phyloP scores from a whole-genome alignment of 306 rosid species.

The Hippophae gyantsensis region DNA sequence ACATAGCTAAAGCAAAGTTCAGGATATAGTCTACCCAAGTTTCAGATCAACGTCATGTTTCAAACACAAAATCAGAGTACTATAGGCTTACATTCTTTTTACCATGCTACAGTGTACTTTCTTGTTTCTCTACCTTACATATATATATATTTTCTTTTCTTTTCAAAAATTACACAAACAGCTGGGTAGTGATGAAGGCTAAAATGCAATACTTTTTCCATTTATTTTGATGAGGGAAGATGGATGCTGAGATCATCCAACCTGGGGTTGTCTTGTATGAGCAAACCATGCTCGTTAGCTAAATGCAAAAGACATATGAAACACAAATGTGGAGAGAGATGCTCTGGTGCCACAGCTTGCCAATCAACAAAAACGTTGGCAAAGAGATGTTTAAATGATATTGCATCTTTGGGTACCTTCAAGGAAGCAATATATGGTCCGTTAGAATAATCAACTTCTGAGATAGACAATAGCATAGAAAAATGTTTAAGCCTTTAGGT shows the following conservation, averaged over 20 bases:
- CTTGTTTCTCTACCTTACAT: too few relatives aligned
- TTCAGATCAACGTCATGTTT: too few relatives aligned
- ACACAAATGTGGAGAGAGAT: conserved; percentile 28
- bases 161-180: neutral
- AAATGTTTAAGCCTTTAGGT: too few relatives aligned
- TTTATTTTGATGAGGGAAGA: conserved; percentile 10
- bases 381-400: conserved; percentile 17
- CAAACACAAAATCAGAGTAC: too few relatives aligned
- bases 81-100: too few relatives aligned
- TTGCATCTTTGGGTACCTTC: conserved; percentile 6
- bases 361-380: conserved; percentile 17
- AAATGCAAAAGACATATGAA: conserved; percentile 26
- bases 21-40: too few relatives aligned
- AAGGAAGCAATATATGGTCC: neutral
- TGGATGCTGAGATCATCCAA: conserved; percentile 22
- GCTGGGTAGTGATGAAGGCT: conserved; percentile 10
- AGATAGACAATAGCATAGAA: too few relatives aligned
- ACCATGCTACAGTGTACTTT: too few relatives aligned
- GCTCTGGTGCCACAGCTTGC: conserved; percentile 11
- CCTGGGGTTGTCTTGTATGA: conserved; percentile 13
- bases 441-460: too few relatives aligned
- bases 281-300: conserved; percentile 20
- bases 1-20: too few relatives aligned
- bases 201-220: neutral
- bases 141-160: too few relatives aligned